Conservation (phyloP, 768 basidiomycete species). For the Tulasnella calospora region DNA sequence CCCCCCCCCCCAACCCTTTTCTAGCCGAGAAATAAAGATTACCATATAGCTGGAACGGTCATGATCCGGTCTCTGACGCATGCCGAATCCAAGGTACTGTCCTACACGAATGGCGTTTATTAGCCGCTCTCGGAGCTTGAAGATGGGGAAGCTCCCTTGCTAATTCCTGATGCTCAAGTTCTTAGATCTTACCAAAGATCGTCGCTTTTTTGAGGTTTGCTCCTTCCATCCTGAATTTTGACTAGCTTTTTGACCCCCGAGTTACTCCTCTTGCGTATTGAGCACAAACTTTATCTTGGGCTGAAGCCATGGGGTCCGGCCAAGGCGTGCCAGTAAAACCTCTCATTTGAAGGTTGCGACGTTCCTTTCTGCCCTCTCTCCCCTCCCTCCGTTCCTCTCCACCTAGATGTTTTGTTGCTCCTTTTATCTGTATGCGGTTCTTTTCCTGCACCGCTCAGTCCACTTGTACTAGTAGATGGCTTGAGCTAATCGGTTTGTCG, state of each 20-base stretch:
- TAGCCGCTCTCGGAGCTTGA: constrained; percentile 85
- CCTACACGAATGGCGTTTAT: constrained; percentile 86
- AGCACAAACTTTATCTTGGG: constrained; percentile 81
- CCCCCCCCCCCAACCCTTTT: too few species aligned
- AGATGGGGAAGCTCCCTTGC: constrained; percentile 84
- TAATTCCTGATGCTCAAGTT: constrained; percentile 89
- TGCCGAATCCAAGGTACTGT: constrained; percentile 42
- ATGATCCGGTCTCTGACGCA: background rate
- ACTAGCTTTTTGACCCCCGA: constrained; percentile 73
- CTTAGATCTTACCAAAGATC: constrained; percentile 91
- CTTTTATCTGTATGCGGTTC: too few species aligned
- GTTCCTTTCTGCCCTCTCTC: too few species aligned
- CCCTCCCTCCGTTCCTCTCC: too few species aligned
- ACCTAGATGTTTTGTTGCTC: too few species aligned
- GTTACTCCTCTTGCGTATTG: constrained; percentile 82
- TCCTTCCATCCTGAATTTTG: constrained; percentile 90
- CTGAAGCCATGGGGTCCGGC: constrained; percentile 96
- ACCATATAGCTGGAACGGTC: too few species aligned
- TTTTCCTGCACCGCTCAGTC: too few species aligned
- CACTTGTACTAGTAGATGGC: too few species aligned
- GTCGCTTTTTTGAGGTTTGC: constrained; percentile 92
- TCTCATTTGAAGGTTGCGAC: too few species aligned
- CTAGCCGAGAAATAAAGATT: too few species aligned
- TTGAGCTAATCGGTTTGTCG: too few species aligned
- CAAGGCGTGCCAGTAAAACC: constrained; percentile 88